Conservation (phyloP, 2,329 filamentous ascomycete species). For the Microdochium trichocladiopsis region DNA sequence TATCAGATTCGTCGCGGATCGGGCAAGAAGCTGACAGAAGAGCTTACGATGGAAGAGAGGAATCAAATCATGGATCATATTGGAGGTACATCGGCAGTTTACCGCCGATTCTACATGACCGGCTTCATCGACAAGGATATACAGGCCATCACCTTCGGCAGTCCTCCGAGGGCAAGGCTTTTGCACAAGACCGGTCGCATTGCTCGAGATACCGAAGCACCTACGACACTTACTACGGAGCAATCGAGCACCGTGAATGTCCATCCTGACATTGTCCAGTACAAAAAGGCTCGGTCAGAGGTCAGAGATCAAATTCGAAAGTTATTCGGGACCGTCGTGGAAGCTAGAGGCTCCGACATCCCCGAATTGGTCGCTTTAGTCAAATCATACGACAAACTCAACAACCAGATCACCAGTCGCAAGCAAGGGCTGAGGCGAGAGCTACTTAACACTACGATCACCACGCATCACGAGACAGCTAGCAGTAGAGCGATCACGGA, state of each 20-base stretch:
- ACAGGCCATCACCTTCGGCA: conserved; percentile 11
- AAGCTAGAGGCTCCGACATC: not conserved
- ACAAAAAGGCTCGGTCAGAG: not conserved
- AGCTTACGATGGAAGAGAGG: conserved; percentile 9
- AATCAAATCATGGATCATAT: conserved; percentile 10
- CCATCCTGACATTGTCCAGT: not conserved
- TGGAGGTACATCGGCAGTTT: conserved; percentile 6
- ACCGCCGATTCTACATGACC: conserved; percentile 10
- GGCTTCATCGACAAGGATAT: conserved; percentile 10
- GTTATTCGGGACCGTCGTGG: not conserved
- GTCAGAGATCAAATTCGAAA: not conserved
- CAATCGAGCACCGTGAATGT: not conserved
- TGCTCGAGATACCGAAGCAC: conserved; percentile 6
- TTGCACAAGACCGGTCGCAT: conserved; percentile 6
- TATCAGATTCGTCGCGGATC: conserved; percentile 1
- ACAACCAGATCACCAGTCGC: not conserved
- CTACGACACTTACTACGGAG: not conserved
- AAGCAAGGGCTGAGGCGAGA: not conserved
- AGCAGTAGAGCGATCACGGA: not conserved
- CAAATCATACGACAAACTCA: not conserved
- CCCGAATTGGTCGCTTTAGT: not conserved
- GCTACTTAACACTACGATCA: not conserved
- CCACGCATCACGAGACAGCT: not conserved
- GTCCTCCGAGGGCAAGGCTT: conserved; percentile 6
- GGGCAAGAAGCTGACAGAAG: conserved; percentile 6